phyloP scores from a whole-genome alignment of 129 eudicot species.

The Centaurea solstitialis region DNA sequence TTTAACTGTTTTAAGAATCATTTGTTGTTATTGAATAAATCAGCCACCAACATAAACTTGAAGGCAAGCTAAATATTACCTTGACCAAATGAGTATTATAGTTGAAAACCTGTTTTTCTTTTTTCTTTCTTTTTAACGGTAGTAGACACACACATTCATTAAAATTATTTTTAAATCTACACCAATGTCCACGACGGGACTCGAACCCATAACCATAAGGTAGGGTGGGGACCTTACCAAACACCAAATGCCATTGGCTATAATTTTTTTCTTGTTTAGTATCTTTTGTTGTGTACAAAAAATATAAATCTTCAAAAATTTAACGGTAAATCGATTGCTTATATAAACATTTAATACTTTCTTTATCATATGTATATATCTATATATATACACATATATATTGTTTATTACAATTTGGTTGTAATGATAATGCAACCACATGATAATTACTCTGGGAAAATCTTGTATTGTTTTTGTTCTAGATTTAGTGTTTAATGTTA shows the following conservation, averaged over 20 bases:
- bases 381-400: no score
- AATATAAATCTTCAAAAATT: neutral
- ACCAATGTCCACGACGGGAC: no score
- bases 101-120: neutral
- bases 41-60: neutral
- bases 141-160: no score
- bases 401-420: neutral
- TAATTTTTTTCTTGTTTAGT: neutral
- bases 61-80: neutral
- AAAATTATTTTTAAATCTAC: no score
- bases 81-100: neutral
- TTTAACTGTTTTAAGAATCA: neutral
- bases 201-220: no score
- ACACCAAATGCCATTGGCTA: no score
- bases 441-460: conserved; percentile 15
- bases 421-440: neutral
- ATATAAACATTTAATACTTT: neutral
- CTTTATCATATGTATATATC: neutral
- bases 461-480: conserved; percentile 23
- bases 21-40: neutral
- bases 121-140: no score
- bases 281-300: neutral
- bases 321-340: neutral
- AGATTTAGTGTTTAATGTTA: conserved; percentile 21
- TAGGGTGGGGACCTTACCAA: no score